phyloP scores from a whole-genome alignment of 1,139 yeast species.

The Candida gigantensis region DNA sequence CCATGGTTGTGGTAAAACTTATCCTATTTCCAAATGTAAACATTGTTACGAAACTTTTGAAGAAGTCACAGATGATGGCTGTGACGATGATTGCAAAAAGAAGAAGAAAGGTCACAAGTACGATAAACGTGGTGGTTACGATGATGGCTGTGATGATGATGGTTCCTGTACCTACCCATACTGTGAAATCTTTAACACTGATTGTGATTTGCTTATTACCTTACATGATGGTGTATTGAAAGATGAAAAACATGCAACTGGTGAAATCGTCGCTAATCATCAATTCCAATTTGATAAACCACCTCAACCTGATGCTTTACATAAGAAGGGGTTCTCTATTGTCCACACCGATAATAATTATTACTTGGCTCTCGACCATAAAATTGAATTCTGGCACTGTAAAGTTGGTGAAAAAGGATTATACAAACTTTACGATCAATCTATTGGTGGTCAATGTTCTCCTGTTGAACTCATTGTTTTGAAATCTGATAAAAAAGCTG shows the following conservation, averaged over 20 bases:
- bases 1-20: constrained; percentile 3
- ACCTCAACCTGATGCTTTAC: constrained; percentile 34
- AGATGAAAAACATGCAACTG: constrained; percentile 38
- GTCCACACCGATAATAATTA: constrained; percentile 22
- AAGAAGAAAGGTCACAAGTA: background rate
- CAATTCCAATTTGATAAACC: constrained; percentile 51
- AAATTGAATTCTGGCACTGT: constrained; percentile 12
- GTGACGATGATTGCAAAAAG: background rate
- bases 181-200: constrained; percentile 1
- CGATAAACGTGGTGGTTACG: background rate
- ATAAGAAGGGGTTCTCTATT: constrained; percentile 18
- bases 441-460: constrained; percentile 6
- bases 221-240: constrained; percentile 48
- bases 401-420: constrained; percentile 8
- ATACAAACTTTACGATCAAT: constrained; percentile 10
- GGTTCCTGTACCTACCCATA: constrained; percentile 2
- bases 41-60: background rate
- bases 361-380: constrained; percentile 12
- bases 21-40: constrained; percentile 2
- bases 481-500: background rate
- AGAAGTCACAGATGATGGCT: background rate
- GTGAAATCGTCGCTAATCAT: constrained; percentile 47
- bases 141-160: constrained; percentile 1
- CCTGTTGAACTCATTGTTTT: constrained; percentile 8
- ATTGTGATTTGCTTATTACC: constrained; percentile 28